phyloP scores from a whole-genome alignment of 345 rosid species.

The Barbarea vulgaris region DNA sequence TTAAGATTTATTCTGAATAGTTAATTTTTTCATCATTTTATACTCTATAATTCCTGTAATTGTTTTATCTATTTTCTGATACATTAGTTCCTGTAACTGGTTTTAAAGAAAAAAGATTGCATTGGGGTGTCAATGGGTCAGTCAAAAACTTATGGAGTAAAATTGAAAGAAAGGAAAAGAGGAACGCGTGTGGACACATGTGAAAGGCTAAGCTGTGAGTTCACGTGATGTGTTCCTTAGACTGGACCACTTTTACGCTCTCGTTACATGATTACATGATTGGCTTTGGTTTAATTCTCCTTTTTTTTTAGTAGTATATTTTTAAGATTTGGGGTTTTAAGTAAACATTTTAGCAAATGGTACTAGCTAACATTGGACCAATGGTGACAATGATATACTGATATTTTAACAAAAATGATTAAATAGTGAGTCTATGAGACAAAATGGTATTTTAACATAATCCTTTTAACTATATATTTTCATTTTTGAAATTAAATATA shows the following conservation, averaged over 20 bases:
- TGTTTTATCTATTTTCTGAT: background rate
- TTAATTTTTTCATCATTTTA: background rate
- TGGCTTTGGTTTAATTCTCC: constrained; percentile 28
- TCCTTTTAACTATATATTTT: background rate
- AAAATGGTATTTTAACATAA: too few relatives aligned
- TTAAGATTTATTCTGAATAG: constrained; percentile 9
- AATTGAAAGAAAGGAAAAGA: constrained; percentile 13
- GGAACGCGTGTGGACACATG: constrained; percentile 27
- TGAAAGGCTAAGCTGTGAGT: constrained; percentile 46
- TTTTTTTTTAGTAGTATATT: background rate
- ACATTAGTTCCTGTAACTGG: background rate
- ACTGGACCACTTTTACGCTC: constrained; percentile 51
- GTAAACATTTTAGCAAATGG: constrained; percentile 23
- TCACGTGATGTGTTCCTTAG: constrained; percentile 61
- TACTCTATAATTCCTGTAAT: background rate
- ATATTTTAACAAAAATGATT: too few relatives aligned
- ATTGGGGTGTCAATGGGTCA: background rate
- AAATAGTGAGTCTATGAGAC: too few relatives aligned
- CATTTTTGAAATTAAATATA: background rate
- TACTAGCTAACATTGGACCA: constrained; percentile 4
- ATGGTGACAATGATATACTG: background rate
- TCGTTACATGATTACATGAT: constrained; percentile 47
- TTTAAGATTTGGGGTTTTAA: background rate
- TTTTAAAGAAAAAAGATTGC: background rate
- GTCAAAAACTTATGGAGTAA: background rate